A percentile compares a stretch with the other conserved stretches of the same genome.
Evolutionary conservation across 345 rosid species (phyloP).

Genomic region (Laguncularia racemosa): DNA sequence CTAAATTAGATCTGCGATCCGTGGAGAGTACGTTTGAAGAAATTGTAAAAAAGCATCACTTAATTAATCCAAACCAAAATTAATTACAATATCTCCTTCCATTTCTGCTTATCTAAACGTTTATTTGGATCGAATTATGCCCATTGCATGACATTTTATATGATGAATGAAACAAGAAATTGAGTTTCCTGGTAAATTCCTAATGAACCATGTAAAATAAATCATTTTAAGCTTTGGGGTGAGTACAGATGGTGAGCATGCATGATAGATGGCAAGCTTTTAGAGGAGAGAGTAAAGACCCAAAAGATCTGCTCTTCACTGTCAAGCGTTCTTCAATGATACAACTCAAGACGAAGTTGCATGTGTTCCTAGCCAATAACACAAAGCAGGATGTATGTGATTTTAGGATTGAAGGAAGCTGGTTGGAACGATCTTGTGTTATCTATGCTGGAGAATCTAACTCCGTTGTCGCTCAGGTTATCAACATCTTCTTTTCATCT

Average conservation of each 20-base stretch:
- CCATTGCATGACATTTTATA: too few species aligned
- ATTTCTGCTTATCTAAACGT: too few species aligned
- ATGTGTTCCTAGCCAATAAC: constrained; percentile 46
- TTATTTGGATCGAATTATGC: too few species aligned
- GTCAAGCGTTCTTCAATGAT: constrained; percentile 35
- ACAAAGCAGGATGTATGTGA: constrained; percentile 28
- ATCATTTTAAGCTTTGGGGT: too few species aligned
- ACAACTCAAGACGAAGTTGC: constrained; percentile 30
- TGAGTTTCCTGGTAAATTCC: too few species aligned
- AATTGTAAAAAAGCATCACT: too few species aligned
- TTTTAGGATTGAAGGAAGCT: constrained; percentile 37
- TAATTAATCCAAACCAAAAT: too few species aligned
- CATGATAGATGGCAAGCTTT: constrained; percentile 49
- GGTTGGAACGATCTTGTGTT: constrained; percentile 32
- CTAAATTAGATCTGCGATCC: too few species aligned
- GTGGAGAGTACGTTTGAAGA: too few species aligned
- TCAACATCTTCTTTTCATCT: not conserved
- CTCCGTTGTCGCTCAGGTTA: constrained; percentile 40
- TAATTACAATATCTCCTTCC: too few species aligned
- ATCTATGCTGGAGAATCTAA: constrained; percentile 42
- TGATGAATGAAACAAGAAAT: too few species aligned
- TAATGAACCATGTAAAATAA: too few species aligned
- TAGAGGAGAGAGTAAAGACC: constrained; percentile 44
- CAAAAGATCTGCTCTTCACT: constrained; percentile 39
- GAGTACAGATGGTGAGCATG: constrained; percentile 26